Conservation (phyloP, 2,329 filamentous ascomycete species). For the Sclerotinia minor region DNA sequence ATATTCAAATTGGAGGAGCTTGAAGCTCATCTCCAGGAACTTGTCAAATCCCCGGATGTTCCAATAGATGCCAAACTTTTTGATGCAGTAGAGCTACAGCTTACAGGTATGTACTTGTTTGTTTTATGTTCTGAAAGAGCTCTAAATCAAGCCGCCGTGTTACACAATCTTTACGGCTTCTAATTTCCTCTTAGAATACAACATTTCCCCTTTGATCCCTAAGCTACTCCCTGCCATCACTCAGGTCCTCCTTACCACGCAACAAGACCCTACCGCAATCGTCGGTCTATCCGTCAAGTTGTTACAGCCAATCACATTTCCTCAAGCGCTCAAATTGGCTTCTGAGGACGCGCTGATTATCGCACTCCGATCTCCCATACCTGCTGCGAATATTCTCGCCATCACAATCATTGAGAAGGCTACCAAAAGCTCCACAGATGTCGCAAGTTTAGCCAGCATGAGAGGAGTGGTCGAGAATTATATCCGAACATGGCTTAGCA, state of each 20-base stretch:
- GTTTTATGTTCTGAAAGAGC: neutral
- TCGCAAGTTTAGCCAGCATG: constrained; percentile 52
- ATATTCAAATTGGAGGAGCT: constrained; percentile 51
- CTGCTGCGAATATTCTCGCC: constrained; percentile 59
- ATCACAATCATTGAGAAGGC: constrained; percentile 59
- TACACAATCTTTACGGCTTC: constrained; percentile 2
- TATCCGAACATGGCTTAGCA: constrained; percentile 54
- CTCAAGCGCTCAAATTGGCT: constrained; percentile 53
- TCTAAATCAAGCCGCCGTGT: neutral
- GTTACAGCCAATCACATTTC: constrained; percentile 54
- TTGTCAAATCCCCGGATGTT: constrained; percentile 48
- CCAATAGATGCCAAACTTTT: constrained; percentile 53
- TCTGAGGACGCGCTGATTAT: constrained; percentile 52
- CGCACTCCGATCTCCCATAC: constrained; percentile 55
- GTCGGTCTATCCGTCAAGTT: constrained; percentile 58
- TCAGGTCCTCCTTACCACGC: constrained; percentile 52
- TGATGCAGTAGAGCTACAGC: constrained; percentile 59
- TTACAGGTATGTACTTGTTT: constrained; percentile 49
- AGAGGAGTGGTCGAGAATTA: constrained; percentile 51
- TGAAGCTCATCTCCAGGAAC: constrained; percentile 53
- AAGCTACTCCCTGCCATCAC: constrained; percentile 56
- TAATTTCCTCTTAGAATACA: constrained; percentile 47
- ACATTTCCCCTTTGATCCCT: constrained; percentile 54
- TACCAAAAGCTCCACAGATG: constrained; percentile 49
- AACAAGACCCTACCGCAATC: constrained; percentile 52